These are phyloP conservation scores for Cercospora zeina DNA, from an alignment of 2,329 filamentous ascomycete genomes.

Conservation along the genomic window DNA sequence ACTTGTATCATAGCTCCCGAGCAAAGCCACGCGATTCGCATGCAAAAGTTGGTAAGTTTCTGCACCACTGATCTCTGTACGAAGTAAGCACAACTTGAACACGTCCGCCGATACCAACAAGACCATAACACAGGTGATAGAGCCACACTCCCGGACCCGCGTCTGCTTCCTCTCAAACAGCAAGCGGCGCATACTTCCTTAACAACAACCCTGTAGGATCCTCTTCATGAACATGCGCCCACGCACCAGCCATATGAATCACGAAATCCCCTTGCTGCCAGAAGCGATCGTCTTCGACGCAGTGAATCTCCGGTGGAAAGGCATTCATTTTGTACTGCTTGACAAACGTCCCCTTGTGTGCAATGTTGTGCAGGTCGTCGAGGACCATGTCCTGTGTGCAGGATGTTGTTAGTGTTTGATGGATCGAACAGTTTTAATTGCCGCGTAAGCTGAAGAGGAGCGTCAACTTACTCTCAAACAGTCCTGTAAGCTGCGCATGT, in stretches of 20 bases:
- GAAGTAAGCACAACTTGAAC: background rate
- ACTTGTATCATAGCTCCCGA: too few species aligned
- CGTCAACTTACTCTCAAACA: background rate
- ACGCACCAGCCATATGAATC: slow-evolving; percentile 47
- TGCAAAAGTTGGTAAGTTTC: too few species aligned
- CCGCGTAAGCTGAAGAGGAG: too few species aligned
- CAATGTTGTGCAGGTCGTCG: slow-evolving; percentile 8
- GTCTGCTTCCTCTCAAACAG: background rate
- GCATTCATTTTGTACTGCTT: slow-evolving; percentile 45
- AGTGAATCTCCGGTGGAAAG: slow-evolving; percentile 33
- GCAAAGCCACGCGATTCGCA: too few species aligned
- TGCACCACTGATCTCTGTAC: too few species aligned
- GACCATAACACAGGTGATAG: background rate
- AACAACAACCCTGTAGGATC: slow-evolving; percentile 45
- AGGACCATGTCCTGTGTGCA: slow-evolving; percentile 37
- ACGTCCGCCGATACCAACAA: background rate
- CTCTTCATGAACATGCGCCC: slow-evolving; percentile 39
- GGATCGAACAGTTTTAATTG: background rate
- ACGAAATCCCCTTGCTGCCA: slow-evolving; percentile 26
- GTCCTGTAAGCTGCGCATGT: slow-evolving; percentile 3
- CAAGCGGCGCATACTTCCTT: slow-evolving; percentile 39
- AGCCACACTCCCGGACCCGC: background rate
- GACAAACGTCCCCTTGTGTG: slow-evolving; percentile 27
- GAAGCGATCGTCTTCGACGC: slow-evolving; percentile 15
- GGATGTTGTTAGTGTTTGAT: slow-evolving; percentile 21